Base-by-base conservation (phyloP, 2,329 filamentous ascomycete species). In the Colletotrichum kahawae region DNA sequence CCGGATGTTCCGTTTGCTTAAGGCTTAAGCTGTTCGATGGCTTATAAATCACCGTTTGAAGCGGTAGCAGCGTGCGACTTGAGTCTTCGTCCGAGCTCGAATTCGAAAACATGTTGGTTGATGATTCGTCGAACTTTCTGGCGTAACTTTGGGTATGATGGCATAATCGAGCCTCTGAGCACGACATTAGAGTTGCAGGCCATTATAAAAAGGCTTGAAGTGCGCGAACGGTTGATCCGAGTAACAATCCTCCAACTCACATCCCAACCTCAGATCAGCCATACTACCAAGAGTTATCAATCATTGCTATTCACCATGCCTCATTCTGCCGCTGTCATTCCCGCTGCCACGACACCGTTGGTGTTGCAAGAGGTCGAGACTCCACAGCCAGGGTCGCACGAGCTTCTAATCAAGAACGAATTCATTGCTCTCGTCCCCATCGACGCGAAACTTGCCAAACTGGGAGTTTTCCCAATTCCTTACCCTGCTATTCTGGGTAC, bases 371-470 rank as follows among this genome's bases (percentile, higher is more conserved):
- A 77, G 3, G 56, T 65, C n/a, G 18, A 48, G 5, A 73, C 77
- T 7, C 21, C 76, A 18, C 48, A 77, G 31, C 78, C 78, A 9
- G 77, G 74, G 1, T 70, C 75, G 27, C 56, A 76, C 29, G 79
- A 82, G 60, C 57, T 82, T 24, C 70, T 82, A 18, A 74, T 82
- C 43, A 79, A 80, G 63, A 81, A 79, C 63, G 74, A 75, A 27
- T 77, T 78, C 36, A 78, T 82, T 16, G 78, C 77, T 9, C 78
- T 82, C 13, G 79, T 81, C 34, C 81, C 81, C 3, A 70, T 82
- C 63, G 81, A 85, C 48, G 79, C 78, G 14, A 82, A 82, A 24
- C 65, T 81, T n/a, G 74, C 81, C 34, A 82, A 80, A 63, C 51
- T 68, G 3, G 76, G 56, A 14, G 14, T 78, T 36, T 74, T 79